Percentiles rank a stretch among this genome's conserved stretches.
Evolutionary conservation across 2,329 filamentous ascomycete genomes (phyloP).

Genomic region (Magnaporthiopsis poae): DNA sequence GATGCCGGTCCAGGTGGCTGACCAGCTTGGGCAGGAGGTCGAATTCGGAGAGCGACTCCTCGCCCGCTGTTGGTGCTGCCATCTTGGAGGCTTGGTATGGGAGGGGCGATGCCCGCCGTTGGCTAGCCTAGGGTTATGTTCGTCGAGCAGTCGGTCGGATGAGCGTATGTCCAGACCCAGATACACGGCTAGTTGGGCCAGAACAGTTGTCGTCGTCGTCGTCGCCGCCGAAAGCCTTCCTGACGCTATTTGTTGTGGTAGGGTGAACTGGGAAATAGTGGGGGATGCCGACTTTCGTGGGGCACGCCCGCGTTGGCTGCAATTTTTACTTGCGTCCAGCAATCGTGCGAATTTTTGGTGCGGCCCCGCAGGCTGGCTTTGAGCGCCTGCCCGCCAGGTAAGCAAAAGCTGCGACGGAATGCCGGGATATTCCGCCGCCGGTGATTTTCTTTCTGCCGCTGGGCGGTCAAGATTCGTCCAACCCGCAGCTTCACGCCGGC

Average conservation of each 20-base stretch:
- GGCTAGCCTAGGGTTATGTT: background rate
- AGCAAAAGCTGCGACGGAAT: background rate
- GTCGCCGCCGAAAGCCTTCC: background rate
- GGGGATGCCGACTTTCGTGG: constrained; percentile 7
- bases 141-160: constrained; percentile 7
- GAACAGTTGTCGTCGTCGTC: background rate
- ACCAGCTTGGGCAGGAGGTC: constrained; percentile 75
- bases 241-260: background rate
- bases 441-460: background rate
- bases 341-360: constrained; percentile 18
- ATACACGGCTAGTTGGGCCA: constrained; percentile 5
- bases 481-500: background rate
- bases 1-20: constrained; percentile 83
- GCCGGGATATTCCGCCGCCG: background rate
- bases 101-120: background rate
- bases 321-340: constrained; percentile 16
- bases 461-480: background rate
- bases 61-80: constrained; percentile 13
- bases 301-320: constrained; percentile 5
- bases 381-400: no score
- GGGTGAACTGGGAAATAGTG: constrained; percentile 3
- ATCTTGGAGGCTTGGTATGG: constrained; percentile 18
- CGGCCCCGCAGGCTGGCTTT: constrained; percentile 9
- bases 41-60: constrained; percentile 19
- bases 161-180: constrained; percentile 16